phyloP scores from a whole-genome alignment of 192 early-diverging fungal genomes.

The Glomus cerebriforme region DNA sequence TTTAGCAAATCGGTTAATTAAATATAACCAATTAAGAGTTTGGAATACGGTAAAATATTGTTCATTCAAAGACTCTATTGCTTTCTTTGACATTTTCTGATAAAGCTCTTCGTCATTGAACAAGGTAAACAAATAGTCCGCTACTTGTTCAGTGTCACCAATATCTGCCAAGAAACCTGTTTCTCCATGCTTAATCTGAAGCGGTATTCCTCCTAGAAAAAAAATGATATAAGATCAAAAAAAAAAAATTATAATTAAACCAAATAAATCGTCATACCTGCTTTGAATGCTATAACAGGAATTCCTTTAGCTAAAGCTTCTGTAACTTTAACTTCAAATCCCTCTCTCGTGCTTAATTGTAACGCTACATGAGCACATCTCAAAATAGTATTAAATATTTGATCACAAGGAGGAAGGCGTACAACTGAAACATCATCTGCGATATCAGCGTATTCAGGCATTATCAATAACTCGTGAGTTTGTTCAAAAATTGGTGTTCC shows the following conservation, averaged over 20 bases:
- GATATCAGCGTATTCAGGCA: constrained; percentile 54
- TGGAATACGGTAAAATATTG: constrained; percentile 70
- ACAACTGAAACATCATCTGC: constrained; percentile 58
- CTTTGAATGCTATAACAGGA: constrained; percentile 52
- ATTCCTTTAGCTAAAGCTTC: constrained; percentile 85
- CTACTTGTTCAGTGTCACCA: constrained; percentile 62
- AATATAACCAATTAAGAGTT: constrained; percentile 74
- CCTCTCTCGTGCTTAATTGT: constrained; percentile 90
- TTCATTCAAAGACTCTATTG: constrained; percentile 56
- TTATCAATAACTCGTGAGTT: constrained; percentile 47
- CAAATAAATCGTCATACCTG: constrained; percentile 49
- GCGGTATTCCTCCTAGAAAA: constrained; percentile 74
- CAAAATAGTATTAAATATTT: constrained; percentile 74
- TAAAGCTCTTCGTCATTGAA: constrained; percentile 58
- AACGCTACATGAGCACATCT: constrained; percentile 70
- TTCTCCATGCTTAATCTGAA: constrained; percentile 69
- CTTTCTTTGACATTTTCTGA: constrained; percentile 41
- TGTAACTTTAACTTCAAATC: constrained; percentile 91
- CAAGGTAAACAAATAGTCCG: constrained; percentile 60
- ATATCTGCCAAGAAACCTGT: constrained; percentile 71
- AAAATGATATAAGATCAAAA: no score
- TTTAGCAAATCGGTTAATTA: constrained; percentile 59
- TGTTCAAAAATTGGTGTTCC: constrained; percentile 69
- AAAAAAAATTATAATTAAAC: neutral
- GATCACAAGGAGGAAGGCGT: constrained; percentile 77